Base-by-base conservation (phyloP, 306 rosid genomes). In the Senna siamea region DNA sequence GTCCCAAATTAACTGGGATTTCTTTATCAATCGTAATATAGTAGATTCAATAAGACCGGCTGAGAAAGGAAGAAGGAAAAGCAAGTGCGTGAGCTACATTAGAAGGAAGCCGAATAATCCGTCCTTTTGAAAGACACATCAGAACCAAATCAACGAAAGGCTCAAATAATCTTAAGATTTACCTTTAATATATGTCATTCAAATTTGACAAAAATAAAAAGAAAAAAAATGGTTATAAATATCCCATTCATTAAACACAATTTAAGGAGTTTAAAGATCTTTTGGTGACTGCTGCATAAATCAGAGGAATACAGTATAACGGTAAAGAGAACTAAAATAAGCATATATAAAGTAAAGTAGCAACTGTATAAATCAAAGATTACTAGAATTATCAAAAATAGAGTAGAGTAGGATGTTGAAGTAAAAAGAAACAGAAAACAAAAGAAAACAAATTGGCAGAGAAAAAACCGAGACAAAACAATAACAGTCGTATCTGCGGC, bases 61-160 rank as follows among this genome's bases (percentile, higher is more conserved):
- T 51, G 56, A 51, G 56, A 51, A 18, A 17, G 23, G 11, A n/a
- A 6, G 1, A 17, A 51, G 3, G 9, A 51, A 7, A 6, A 51
- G 9, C 23, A 50, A 50, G 55, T 26, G n/a, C n/a, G n/a, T n/a
- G n/a, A n/a, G n/a, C n/a, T n/a, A n/a, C n/a, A n/a, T n/a, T n/a
- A n/a, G n/a, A n/a, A n/a, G n/a, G n/a, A n/a, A n/a, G n/a, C n/a
- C n/a, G n/a, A n/a, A n/a, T 47, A 4, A 19, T 37, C 46, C 38
- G 3, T 9, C 43, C 28, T 30, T 30, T 5, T 11, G 32, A 15
- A 30, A 50, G 8, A 64, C 52, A 40, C 51, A 64, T 20, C 34
- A 64, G 19, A 41, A 61, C 67, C 47, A n/a, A n/a, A n/a, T 61
- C 67, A 61, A 61, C 6, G 47, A 9, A 61, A n/a, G n/a, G n/a